Evolutionary conservation across 2,329 filamentous ascomycete species (phyloP).

Genomic region (Graphilbum sp.): DNA sequence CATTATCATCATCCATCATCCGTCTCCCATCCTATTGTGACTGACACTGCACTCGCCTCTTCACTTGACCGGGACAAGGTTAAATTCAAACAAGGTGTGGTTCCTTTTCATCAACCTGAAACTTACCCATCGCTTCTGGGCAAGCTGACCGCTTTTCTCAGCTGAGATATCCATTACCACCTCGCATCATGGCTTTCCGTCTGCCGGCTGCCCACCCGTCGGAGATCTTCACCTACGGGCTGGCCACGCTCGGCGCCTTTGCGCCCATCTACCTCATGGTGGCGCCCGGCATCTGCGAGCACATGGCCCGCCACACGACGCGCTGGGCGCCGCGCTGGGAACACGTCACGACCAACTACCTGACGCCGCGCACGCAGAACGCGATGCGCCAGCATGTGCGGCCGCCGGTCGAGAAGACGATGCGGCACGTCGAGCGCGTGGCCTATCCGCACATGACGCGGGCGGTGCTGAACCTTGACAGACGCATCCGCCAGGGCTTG

Average conservation of each 20-base stretch:
- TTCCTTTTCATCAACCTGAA: too few species aligned
- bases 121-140: too few species aligned
- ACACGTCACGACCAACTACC: constrained; percentile 37
- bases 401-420: constrained; percentile 27
- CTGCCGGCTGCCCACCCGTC: constrained; percentile 30
- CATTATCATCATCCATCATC: too few species aligned
- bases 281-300: constrained; percentile 35
- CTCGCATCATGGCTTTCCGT: too few species aligned
- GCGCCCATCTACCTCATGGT: constrained; percentile 41
- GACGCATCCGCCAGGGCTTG: constrained; percentile 29
- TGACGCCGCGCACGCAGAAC: constrained; percentile 27
- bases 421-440: constrained; percentile 29
- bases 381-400: constrained; percentile 29
- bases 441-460: constrained; percentile 25
- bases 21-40: too few species aligned
- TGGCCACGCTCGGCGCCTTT: constrained; percentile 35
- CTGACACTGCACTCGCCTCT: too few species aligned
- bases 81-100: too few species aligned
- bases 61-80: too few species aligned
- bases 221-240: constrained; percentile 36
- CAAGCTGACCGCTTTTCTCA: too few species aligned
- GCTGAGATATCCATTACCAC: too few species aligned
- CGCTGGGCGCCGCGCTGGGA: constrained; percentile 46
- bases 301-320: constrained; percentile 33
- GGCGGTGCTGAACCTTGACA: constrained; percentile 31